Base-by-base conservation (phyloP, 2,329 filamentous ascomycete genomes). In the Fusarium nodosum region DNA sequence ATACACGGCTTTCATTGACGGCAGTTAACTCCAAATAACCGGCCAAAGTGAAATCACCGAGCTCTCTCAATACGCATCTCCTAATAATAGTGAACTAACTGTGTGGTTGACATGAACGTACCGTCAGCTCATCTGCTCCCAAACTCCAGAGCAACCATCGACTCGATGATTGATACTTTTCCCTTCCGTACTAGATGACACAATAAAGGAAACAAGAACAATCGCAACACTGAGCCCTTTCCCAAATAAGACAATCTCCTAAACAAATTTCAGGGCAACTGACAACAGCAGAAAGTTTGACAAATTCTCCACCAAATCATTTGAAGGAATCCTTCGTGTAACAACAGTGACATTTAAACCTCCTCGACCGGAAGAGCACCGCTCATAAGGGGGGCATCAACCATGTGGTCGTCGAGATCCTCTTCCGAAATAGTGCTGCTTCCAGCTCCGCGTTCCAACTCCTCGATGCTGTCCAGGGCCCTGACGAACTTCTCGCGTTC, bases 401-500 rank as follows among this genome's bases (percentile, higher is more conserved):
- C 45, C 55, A 60, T 50, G 30, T 58, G 56, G 5, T 72, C 58
- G 22, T 66, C 58, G 16, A 38, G 56, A n/a, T 71, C 62, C 30
- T 67, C 66, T 30, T 73, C 68, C 16, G 65, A 65, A 22, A 69
- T 51, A 11, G 46, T 56, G 33, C 62, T 70, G 12, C 70, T 72
- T 6, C 56, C 61, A 1, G 75, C 72, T 7, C 80, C 81, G 20
- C 74, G 72, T 68, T 85, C 80, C 13, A 86, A 77, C 5, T 75
- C 72, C 33, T 80, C 78, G 53, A 86, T 86, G 36, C 82, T 84
- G 24, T 77, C 74, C 56, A 85, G 77, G 1, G 84, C 84, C 47
- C 78, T 79, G n/a, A 77, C 74, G 51, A 86, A 83, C 72, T 84
- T 85, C n/a, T 79, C 77, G 48, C 77, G 77, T 62, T 85, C 82